Base-by-base conservation (phyloP, 306 rosid species). In the Neltuma alba region DNA sequence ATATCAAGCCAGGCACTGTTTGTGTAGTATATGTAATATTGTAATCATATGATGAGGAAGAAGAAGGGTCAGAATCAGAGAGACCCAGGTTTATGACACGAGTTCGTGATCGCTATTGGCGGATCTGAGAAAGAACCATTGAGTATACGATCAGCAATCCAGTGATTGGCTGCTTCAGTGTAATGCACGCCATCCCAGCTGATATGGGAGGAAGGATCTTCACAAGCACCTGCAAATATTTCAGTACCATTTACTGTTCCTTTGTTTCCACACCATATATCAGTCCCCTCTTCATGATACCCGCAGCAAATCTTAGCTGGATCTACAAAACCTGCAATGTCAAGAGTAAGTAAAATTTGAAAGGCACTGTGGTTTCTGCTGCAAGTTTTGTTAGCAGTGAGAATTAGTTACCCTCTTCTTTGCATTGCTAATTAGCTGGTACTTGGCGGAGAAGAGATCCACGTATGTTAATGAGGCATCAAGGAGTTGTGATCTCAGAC, bases 111-210 rank as follows among this genome's bases (percentile, higher is more conserved):
- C 20, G 91, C 82, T 81, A 86, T 3, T 0, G 84, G 88, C 21
- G 95, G 93, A 74, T 92, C 89, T 4, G 98, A 86, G 42, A 89
- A 85, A 0, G 89, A 91, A 58, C 98, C 97, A 31, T 74, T 50
- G 36, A 87, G 7, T 45, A 93, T 83, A 0, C 79, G 87, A 62
- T 82, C 72, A 9, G 93, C 88, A 75, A 91, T 76, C 98, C 97
- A 93, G 27, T 21, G 76, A 75, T 94, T 92, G 12, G 98, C 97
- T 71, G 96, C 91, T 47, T 92, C 97, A 0, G 96, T 90, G 77
- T 94, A 90, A 78, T 92, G 98, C 5, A 92, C 91, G 0, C 98
- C 97, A 87, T 94, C 98, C 98, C 98, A 94, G n/a, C 97, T 94
- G 2, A 94, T 87, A 42, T 89, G 55, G 47, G 62, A 60, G 2